A percentile compares a stretch with the other conserved stretches of the same genome.
Evolutionary conservation across 495 filamentous ascomycete species (phyloP).

Genomic region (Trichodelitschia bisporula): DNA sequence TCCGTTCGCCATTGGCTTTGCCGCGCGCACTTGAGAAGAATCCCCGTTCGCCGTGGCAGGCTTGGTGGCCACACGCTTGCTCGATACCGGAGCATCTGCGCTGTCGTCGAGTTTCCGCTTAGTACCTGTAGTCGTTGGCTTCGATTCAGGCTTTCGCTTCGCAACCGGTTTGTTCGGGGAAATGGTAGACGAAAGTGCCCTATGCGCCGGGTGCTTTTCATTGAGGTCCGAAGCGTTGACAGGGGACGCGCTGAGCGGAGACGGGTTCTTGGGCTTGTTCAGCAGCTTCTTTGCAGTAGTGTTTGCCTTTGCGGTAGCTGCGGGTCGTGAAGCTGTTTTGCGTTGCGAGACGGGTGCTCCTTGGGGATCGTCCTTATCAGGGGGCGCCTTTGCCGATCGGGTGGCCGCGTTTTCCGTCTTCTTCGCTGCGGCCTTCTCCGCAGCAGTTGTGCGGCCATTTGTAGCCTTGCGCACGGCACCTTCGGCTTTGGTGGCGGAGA

Average conservation of each 20-base stretch:
- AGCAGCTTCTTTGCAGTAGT: constrained; percentile 3
- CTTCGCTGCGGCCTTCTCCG: constrained; percentile 3
- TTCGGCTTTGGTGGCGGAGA: background rate
- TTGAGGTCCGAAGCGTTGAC: constrained; percentile 13
- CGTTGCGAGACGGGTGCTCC: too few species aligned
- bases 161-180: constrained; percentile 6
- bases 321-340: background rate
- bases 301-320: constrained; percentile 1
- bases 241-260: constrained; percentile 10
- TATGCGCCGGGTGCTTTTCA: constrained; percentile 9
- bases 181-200: constrained; percentile 6
- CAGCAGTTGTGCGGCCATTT: constrained; percentile 4
- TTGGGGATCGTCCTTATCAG: too few species aligned
- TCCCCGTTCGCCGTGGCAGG: background rate
- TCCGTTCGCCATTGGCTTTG: background rate
- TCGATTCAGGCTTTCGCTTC: constrained; percentile 1
- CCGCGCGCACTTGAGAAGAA: background rate
- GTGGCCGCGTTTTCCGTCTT: background rate
- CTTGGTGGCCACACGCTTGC: background rate
- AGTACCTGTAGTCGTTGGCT: too few species aligned
- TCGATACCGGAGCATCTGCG: background rate
- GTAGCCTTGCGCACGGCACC: constrained; percentile 2
- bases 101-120: background rate
- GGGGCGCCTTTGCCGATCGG: background rate
- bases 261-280: constrained; percentile 11